A percentile compares a stretch with the other conserved stretches of the same genome.
phyloP scores from a whole-genome alignment of 805 yeast species.

The Clavispora carvajalis region DNA sequence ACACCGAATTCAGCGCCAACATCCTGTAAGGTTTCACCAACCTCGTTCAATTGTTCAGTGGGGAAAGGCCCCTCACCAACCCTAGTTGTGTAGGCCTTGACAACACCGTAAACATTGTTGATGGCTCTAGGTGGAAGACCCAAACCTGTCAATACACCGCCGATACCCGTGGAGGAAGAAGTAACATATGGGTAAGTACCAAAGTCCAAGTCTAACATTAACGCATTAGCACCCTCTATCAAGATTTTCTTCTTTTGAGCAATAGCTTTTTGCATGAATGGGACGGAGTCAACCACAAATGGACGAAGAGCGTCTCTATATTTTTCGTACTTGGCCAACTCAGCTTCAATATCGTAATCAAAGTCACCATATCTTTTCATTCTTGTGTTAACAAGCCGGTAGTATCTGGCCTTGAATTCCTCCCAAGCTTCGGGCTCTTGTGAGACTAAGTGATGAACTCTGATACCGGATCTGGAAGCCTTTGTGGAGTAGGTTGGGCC shows the following conservation, averaged over 20 bases:
- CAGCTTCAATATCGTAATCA: slow-evolving; percentile 78
- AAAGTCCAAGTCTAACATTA: slow-evolving; percentile 94
- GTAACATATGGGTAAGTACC: slow-evolving; percentile 98
- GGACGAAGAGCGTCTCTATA: slow-evolving; percentile 76
- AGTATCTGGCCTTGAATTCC: slow-evolving; percentile 74
- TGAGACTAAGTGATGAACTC: slow-evolving; percentile 92
- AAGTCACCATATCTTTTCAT: slow-evolving; percentile 89
- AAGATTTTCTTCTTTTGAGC: slow-evolving; percentile 75
- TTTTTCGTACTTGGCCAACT: slow-evolving; percentile 69
- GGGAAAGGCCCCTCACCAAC: slow-evolving; percentile 99
- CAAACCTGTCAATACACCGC: slow-evolving; percentile 95
- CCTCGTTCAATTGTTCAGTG: slow-evolving; percentile 85
- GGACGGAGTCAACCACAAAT: slow-evolving; percentile 89
- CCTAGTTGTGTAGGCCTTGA: slow-evolving; percentile 96
- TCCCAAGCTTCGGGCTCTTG: slow-evolving; percentile 91
- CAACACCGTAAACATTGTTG: slow-evolving; percentile 86
- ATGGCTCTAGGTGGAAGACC: slow-evolving; percentile 91
- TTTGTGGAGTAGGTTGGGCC: slow-evolving; percentile 98
- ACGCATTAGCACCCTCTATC: slow-evolving; percentile 97
- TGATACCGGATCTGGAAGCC: slow-evolving; percentile 92
- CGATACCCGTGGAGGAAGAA: slow-evolving; percentile 92
- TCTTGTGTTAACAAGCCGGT: slow-evolving; percentile 75
- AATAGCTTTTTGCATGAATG: slow-evolving; percentile 75
- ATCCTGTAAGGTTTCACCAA: slow-evolving; percentile 80
- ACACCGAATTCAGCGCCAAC: slow-evolving; percentile 97